Base-by-base conservation (phyloP, 306 rosid genomes). In the Datisca glomerata region DNA sequence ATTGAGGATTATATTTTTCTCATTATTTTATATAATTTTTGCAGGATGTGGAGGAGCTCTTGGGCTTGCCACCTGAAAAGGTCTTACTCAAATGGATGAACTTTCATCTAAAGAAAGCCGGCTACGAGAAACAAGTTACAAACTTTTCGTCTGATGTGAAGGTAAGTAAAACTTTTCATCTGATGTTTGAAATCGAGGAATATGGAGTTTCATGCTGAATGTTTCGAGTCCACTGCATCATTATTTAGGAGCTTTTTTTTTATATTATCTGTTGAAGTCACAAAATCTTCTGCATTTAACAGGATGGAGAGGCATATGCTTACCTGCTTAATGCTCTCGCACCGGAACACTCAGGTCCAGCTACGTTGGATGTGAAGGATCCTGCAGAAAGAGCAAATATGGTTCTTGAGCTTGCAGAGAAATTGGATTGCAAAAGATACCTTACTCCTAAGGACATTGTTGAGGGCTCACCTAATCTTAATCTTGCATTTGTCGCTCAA, bases 401-500 rank as follows among this genome's bases (percentile, higher is more conserved):
- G 86, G 69, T 91, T 78, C 96, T 91, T 59, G 94, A 81, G 65
- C 96, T 70, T 64, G 98, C 98, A 24, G 98, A 73, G 67, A 84
- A 64, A 63, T 68, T 91, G 60, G 94, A 84, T 33, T 91, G 98
- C 83, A 80, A 91, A 72, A 71, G 81, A 70, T 84, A 78, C 66
- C 84, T 91, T 37, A 80, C 98, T 55, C 70, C 98, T 15, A 91
- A 73, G 67, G 96, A 91, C 71, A 91, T 91, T 41, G 71, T 69
- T 39, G 96, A 91, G 65, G 98, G 98, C 50, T 91, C 96, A 9
- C 92, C 98, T 39, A 91, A 91, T 73, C 96, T 91, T 41, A 91
- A 91, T 73, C 98, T 91, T 68, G 98, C 98, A 47, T 91, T 91
- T 71, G 98, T 91, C 64, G 98, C 98, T 16, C 92, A 84, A 68